phyloP scores from a whole-genome alignment of 495 filamentous ascomycete genomes.

The Venustampulla echinocandica region DNA sequence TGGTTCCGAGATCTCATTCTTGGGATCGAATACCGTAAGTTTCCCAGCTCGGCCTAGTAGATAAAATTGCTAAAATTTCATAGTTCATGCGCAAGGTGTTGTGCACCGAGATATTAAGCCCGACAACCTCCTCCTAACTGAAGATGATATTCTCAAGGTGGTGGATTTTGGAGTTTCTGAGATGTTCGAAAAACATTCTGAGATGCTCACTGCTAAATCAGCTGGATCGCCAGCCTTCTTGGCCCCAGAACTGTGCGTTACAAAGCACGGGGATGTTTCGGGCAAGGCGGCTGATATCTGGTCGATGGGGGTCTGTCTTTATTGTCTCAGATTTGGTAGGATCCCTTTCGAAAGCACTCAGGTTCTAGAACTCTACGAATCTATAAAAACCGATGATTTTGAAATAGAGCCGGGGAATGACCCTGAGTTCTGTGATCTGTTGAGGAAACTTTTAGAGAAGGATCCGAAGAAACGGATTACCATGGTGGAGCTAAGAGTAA shows the following conservation, averaged over 20 bases:
- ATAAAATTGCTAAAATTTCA: constrained; percentile 17
- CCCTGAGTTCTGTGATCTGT: constrained; percentile 56
- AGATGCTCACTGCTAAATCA: constrained; percentile 90
- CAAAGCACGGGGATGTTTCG: constrained; percentile 78
- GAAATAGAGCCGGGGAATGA: constrained; percentile 47
- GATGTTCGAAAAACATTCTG: constrained; percentile 84
- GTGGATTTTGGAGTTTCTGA: constrained; percentile 98
- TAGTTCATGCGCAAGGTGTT: constrained; percentile 83
- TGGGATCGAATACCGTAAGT: constrained; percentile 84
- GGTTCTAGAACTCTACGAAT: constrained; percentile 80
- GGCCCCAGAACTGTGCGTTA: constrained; percentile 85
- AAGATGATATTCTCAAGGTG: constrained; percentile 87
- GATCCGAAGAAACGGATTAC: constrained; percentile 69
- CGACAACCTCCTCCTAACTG: constrained; percentile 85
- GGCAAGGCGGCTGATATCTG: constrained; percentile 91
- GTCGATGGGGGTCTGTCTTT: constrained; percentile 96
- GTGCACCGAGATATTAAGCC: constrained; percentile 98
- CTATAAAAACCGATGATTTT: constrained; percentile 60
- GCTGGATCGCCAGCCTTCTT: constrained; percentile 94
- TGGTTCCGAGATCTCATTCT: constrained; percentile 96
- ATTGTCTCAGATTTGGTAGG: constrained; percentile 80
- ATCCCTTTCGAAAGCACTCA: constrained; percentile 74
- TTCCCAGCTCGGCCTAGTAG: background rate
- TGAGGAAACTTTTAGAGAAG: constrained; percentile 63
- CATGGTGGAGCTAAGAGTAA: constrained; percentile 73